Evolutionary conservation across 2,329 filamentous ascomycete genomes (phyloP), one percentile per base, ranked within the genome.

Genomic region (Fusarium multiceps): DNA sequence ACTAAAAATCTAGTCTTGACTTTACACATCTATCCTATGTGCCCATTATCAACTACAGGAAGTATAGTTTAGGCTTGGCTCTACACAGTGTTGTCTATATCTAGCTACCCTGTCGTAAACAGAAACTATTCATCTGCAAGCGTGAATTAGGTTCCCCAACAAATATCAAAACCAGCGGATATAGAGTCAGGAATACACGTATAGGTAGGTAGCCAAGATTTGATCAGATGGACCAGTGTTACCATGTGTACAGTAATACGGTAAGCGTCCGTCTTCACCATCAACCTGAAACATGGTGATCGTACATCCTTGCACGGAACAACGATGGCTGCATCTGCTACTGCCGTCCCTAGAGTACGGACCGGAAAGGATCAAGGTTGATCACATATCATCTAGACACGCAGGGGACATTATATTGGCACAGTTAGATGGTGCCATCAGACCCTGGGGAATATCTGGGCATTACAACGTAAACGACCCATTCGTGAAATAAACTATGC

Each of bases 251-350:
- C 34, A 37, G 34, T n/a, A 28, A 42, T 56, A 41, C 18, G 30
- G 34, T 40, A 37, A 56, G 59, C 28, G 50, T 71, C 53, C 28
- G 50, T 71, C 53, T 59, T 71, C 43, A 50, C 66, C 69, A 63
- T 59, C 49, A 55, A 74, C 72, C 72, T 74, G 72, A 74, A 74
- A 74, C 72, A 62, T 27, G 56, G 45, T 55, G 45, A 57, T 57
- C 28, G 28, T 23, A 37, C 27, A 61, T 45, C 68, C 68, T 50
- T 69, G 55, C 37, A 55, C 55, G 53, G 59, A 51, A 58, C 47
- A 71, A 68, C 42, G 55, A 55, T 46, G 32, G 43, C 65, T 58
- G 47, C 61, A 41, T 43, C 40, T 42, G 46, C 34, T 41, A 53
- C 56, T 13, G 41, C 56, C 12, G 27, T 41, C 47, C 50, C 57